These are phyloP conservation scores for Ganoderma sinense DNA, from an alignment of 1,284 basidiomycete species.

Conservation along the genomic window DNA sequence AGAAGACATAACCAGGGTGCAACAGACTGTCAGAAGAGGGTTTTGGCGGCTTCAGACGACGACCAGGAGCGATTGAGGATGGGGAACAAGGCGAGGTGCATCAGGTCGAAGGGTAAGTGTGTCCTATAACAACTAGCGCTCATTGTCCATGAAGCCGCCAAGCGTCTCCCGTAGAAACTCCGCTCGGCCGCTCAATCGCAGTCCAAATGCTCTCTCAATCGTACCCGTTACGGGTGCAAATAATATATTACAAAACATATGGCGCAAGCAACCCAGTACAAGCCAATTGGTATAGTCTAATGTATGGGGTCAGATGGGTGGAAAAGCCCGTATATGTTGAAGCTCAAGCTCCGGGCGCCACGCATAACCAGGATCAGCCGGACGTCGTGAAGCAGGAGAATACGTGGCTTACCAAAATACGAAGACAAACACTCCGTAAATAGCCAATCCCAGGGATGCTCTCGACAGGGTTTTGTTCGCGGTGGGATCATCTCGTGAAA, in stretches of 20 bases:
- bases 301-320: constrained; percentile 37
- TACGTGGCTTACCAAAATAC: constrained; percentile 80
- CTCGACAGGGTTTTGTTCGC: constrained; percentile 64
- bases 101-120: constrained; percentile 43
- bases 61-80: constrained; percentile 26
- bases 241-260: constrained; percentile 8
- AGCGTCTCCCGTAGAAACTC: constrained; percentile 20
- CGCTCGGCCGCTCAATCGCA: constrained; percentile 14
- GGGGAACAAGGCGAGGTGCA: constrained; percentile 38
- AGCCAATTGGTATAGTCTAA: constrained; percentile 19
- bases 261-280: not conserved
- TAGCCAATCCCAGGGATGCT: constrained; percentile 71
- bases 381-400: constrained; percentile 12
- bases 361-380: constrained; percentile 7
- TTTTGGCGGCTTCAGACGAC: constrained; percentile 21
- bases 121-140: constrained; percentile 27
- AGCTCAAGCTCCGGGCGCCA: constrained; percentile 62
- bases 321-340: constrained; percentile 75
- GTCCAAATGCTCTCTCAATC: not conserved
- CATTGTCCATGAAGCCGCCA: constrained; percentile 24
- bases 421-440: constrained; percentile 86
- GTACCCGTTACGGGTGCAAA: not conserved
- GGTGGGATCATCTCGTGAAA: constrained; percentile 75
- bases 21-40: constrained; percentile 12
- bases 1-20: constrained; percentile 14